phyloP scores from a whole-genome alignment of 2,329 filamentous ascomycete genomes.

The Trichoderma lentiforme region DNA sequence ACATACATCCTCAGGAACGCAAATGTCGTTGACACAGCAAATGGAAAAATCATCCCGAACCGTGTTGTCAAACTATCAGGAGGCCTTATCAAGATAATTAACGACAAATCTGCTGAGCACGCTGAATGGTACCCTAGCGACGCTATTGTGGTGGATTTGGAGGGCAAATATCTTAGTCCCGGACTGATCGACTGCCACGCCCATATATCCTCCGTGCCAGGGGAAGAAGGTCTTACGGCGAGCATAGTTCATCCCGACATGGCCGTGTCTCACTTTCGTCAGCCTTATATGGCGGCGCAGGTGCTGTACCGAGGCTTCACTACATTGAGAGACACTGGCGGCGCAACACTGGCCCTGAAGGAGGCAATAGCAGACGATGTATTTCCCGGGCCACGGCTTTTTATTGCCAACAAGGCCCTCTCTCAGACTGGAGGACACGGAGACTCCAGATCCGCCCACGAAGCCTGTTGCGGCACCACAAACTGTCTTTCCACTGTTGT shows the following conservation, averaged over 20 bases:
- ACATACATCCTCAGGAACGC: conserved; percentile 41
- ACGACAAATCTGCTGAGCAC: neutral
- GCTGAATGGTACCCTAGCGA: neutral
- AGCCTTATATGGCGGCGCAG: conserved; percentile 45
- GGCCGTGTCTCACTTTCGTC: conserved; percentile 40
- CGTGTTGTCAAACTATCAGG: conserved; percentile 33
- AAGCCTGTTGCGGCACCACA: conserved; percentile 23
- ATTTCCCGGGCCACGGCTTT: conserved; percentile 52
- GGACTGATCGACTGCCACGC: conserved; percentile 36
- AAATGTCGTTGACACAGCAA: conserved; percentile 40
- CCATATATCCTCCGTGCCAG: conserved; percentile 31
- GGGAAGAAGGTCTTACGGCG: conserved; percentile 26
- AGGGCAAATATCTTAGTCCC: conserved; percentile 31
- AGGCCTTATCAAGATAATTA: conserved; percentile 34
- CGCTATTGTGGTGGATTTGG: conserved; percentile 23
- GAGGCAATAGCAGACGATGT: conserved; percentile 56
- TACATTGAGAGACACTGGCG: conserved; percentile 55
- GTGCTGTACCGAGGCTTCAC: conserved; percentile 59
- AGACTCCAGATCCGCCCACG: conserved; percentile 46
- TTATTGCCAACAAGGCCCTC: conserved; percentile 52
- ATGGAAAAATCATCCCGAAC: conserved; percentile 31
- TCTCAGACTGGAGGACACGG: conserved; percentile 58
- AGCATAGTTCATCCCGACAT: conserved; percentile 30
- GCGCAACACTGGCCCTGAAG: conserved; percentile 52
- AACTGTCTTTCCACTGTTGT: conserved; percentile 11